Percentiles rank a stretch among this genome's conserved stretches.
phyloP scores from a whole-genome alignment of 306 rosid genomes.

The Pueraria montana region DNA sequence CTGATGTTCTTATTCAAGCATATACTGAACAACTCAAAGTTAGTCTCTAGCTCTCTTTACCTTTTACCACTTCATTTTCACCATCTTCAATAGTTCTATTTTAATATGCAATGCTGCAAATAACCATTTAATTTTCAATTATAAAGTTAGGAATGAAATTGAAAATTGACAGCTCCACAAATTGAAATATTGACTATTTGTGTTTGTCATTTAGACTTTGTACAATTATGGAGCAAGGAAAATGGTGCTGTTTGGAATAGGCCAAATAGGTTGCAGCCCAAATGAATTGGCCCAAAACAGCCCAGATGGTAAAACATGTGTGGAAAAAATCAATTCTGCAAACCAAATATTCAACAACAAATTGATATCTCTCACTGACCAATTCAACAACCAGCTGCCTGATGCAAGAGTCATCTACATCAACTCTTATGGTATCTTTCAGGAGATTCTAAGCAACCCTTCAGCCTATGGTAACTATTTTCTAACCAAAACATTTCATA shows the following conservation, averaged over 20 bases:
- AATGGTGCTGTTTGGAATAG: constrained; percentile 83
- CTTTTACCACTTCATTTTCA: neutral
- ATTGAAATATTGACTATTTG: neutral
- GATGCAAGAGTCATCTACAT: constrained; percentile 79
- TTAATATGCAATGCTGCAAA: neutral
- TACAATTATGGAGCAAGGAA: constrained; percentile 90
- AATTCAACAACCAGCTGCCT: constrained; percentile 64
- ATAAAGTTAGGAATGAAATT: neutral
- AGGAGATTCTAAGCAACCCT: constrained; percentile 75
- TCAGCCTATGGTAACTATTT: constrained; percentile 68
- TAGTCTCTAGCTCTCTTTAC: constrained; percentile 30
- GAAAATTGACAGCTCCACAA: neutral
- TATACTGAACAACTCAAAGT: constrained; percentile 72
- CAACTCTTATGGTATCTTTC: constrained; percentile 74
- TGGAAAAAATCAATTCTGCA: constrained; percentile 73
- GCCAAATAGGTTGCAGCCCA: constrained; percentile 94
- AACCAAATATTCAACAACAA: constrained; percentile 75
- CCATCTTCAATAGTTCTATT: neutral
- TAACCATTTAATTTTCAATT: constrained; percentile 8
- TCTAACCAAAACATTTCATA: neutral
- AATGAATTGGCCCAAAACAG: constrained; percentile 78
- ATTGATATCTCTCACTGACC: constrained; percentile 69
- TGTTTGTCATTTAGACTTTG: constrained; percentile 55
- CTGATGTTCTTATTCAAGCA: constrained; percentile 69
- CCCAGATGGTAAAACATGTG: constrained; percentile 81